Base-by-base conservation (phyloP, 768 basidiomycete genomes). In the Terana coerulea region DNA sequence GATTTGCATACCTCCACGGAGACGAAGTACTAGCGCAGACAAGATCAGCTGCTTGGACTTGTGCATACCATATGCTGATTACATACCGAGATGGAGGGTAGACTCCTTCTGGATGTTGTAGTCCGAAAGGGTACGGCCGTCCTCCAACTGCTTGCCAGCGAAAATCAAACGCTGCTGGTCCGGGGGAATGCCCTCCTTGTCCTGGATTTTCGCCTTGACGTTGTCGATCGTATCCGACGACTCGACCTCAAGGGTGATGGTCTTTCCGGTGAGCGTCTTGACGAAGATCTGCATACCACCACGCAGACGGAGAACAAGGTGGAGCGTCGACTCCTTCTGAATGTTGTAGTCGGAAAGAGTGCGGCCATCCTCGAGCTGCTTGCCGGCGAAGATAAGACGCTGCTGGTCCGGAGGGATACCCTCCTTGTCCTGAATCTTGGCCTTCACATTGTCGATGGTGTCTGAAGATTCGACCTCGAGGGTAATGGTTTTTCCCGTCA, bases 181-280 rank as follows among this genome's bases (percentile, higher is more conserved):
- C 1, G 87, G 84, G 34, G 86, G 87, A 29, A 89, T 90, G 0
- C 87, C 88, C 54, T 88, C 87, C 68, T 87, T 88, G 63, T 88
- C 86, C 60, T 87, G 86, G 19, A 88, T 88, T 72, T 86, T 86
- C 0, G 83, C 76, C 66, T 85, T 86, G 24, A 93, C 91, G 56
- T 92, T 91, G 65, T 94, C 91, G 62, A 95, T 93, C 17, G 92
- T 92, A 66, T 93, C 90, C 0, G 87, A 90, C 0, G 91, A 92
- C 69, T 94, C 91, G 36, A 95, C 92, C 65, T 95, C 92, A 14
- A 94, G 69, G 2, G 91, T 94, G 60, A 95, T 95, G 2, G 91
- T 93, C 74, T 93, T 93, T 28, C 90, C 91, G 0, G 88, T 92
- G 24, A 91, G 67, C 0, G 88, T 88, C 76, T 91, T 91, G 34